Conservation (phyloP, 768 basidiomycete genomes). For the Panellus pusillus region DNA sequence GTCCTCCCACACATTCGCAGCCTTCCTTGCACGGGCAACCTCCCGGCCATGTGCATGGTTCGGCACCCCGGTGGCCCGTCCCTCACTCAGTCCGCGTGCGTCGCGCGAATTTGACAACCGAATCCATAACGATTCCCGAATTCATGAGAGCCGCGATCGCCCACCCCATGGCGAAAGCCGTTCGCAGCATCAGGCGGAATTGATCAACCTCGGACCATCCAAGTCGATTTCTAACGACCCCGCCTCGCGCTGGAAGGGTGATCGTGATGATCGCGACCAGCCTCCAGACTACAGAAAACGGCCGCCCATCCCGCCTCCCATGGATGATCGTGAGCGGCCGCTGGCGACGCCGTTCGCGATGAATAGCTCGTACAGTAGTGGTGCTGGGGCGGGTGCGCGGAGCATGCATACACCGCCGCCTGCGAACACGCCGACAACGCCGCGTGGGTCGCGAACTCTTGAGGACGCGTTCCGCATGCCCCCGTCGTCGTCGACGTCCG, state of each 20-base stretch:
- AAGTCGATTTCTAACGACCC: conserved; percentile 31
- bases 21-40: conserved; percentile 19
- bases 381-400: conserved; percentile 20
- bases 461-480: conserved; percentile 34
- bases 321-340: conserved; percentile 54
- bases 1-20: conserved; percentile 42
- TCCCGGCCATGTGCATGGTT: conserved; percentile 7
- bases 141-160: conserved; percentile 30
- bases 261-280: conserved; percentile 15
- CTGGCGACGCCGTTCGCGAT: conserved; percentile 56
- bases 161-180: conserved; percentile 35
- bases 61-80: conserved; percentile 10
- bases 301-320: conserved; percentile 32
- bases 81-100: conserved; percentile 23
- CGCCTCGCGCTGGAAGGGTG: conserved; percentile 41
- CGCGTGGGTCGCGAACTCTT: conserved; percentile 28
- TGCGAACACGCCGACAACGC: conserved; percentile 32
- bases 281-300: conserved; percentile 31
- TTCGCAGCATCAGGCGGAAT: conserved; percentile 45
- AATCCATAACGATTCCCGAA: conserved; percentile 16
- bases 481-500: conserved; percentile 26
- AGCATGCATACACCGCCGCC: conserved; percentile 23
- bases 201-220: conserved; percentile 48
- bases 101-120: conserved; percentile 22
- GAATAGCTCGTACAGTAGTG: conserved; percentile 43